A percentile compares a stretch with the other conserved stretches of the same genome.
Evolutionary conservation across 2,329 filamentous ascomycete species (phyloP).

Genomic region (Alternaria hordeiaustralica): DNA sequence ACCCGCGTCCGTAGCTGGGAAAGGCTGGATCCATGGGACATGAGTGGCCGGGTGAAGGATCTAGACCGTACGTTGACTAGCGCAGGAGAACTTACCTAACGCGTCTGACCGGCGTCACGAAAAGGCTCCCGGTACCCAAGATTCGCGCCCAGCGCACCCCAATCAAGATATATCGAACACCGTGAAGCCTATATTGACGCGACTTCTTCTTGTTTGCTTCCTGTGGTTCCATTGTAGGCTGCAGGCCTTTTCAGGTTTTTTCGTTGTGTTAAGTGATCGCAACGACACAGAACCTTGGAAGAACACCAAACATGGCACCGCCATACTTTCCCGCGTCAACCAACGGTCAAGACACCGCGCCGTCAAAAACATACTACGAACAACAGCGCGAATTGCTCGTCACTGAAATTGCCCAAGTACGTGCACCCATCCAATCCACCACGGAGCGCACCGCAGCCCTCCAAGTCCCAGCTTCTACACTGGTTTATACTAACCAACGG

Average conservation of each 20-base stretch:
- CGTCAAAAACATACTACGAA: slow-evolving; percentile 68
- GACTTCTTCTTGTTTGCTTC: too few relatives aligned
- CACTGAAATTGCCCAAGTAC: slow-evolving; percentile 74
- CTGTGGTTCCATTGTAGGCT: too few relatives aligned
- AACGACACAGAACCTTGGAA: neutral
- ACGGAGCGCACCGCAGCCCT: slow-evolving; percentile 31
- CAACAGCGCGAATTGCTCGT: slow-evolving; percentile 76
- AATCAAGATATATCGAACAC: too few relatives aligned
- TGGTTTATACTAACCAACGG: neutral
- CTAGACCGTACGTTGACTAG: neutral
- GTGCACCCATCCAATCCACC: neutral
- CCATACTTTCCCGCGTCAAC: slow-evolving; percentile 22
- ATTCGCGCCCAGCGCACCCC: too few relatives aligned
- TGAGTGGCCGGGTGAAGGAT: neutral
- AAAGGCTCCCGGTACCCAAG: too few relatives aligned
- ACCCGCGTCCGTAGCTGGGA: neutral
- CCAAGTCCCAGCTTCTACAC: slow-evolving; percentile 43
- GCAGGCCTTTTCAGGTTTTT: too few relatives aligned
- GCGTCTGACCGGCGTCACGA: too few relatives aligned
- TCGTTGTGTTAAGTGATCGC: slow-evolving; percentile 5
- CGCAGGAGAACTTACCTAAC: too few relatives aligned
- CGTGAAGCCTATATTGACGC: too few relatives aligned
- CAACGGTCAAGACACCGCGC: slow-evolving; percentile 22
- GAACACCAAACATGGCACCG: slow-evolving; percentile 26
- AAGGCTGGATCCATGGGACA: neutral